Percentiles rank a stretch among this genome's conserved stretches.
These are phyloP conservation scores for Candida tropicalis DNA, from an alignment of 1,139 yeast genomes.

Conservation along the genomic window DNA sequence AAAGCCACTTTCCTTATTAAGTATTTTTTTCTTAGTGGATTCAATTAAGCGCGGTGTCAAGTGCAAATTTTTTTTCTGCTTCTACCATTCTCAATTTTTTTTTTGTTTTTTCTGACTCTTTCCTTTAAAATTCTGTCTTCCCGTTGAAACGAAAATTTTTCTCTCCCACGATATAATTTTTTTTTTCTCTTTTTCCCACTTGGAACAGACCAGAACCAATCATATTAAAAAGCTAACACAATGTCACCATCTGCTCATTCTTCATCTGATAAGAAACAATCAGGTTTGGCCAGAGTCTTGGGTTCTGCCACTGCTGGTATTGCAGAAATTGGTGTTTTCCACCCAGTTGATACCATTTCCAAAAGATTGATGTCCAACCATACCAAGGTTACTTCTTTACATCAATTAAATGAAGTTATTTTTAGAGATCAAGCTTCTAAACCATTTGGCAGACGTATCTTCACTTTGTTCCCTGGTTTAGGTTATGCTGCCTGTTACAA, in stretches of 20 bases:
- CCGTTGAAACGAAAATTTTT: too few relatives aligned
- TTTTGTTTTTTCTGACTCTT: not conserved
- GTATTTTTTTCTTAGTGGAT: not conserved
- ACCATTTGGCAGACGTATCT: slow-evolving; percentile 67
- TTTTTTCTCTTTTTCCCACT: slow-evolving; percentile 1
- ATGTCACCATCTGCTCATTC: slow-evolving; percentile 53
- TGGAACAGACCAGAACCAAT: not conserved
- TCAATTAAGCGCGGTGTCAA: slow-evolving; percentile 4
- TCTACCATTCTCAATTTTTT: not conserved
- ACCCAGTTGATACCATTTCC: slow-evolving; percentile 97
- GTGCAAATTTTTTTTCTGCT: too few relatives aligned
- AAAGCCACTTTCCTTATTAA: not conserved
- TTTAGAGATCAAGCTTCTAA: slow-evolving; percentile 82
- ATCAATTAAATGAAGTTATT: slow-evolving; percentile 80
- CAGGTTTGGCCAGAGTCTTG: slow-evolving; percentile 85
- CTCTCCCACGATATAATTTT: too few relatives aligned
- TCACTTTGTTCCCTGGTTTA: slow-evolving; percentile 94
- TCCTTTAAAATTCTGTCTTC: not conserved
- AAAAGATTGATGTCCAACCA: slow-evolving; percentile 97
- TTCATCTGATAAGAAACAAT: slow-evolving; percentile 75
- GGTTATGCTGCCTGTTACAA: slow-evolving; percentile 99
- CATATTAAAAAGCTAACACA: not conserved
- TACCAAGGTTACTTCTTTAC: slow-evolving; percentile 61
- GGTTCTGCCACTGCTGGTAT: slow-evolving; percentile 99
- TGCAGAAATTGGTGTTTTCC: slow-evolving; percentile 94